Conservation (phyloP, 2,329 filamentous ascomycete genomes). For the Aspergillus versicolor region DNA sequence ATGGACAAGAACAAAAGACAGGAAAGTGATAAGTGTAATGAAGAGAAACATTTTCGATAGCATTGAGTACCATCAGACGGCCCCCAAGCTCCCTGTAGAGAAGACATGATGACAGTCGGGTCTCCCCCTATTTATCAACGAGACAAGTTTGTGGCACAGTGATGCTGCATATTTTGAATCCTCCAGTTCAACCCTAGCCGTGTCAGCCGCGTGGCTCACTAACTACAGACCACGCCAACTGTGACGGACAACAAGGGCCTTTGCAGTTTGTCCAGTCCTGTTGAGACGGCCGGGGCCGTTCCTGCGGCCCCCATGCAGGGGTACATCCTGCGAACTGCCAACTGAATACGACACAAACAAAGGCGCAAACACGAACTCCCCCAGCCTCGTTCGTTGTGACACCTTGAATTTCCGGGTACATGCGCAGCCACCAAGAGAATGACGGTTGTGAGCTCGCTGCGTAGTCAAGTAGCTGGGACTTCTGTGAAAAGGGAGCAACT, state of each 20-base stretch:
- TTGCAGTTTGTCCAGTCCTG: neutral
- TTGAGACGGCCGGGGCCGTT: neutral
- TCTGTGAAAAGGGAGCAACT: neutral
- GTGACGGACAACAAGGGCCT: neutral
- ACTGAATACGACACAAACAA: neutral
- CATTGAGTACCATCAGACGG: neutral
- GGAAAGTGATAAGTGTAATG: neutral
- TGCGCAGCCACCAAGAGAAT: neutral
- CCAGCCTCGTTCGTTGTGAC: neutral
- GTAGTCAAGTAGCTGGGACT: neutral
- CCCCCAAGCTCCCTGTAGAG: neutral
- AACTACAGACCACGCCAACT: neutral
- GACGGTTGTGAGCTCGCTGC: neutral
- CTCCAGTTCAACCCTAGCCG: neutral
- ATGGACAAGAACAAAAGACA: neutral
- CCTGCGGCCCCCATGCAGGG: neutral
- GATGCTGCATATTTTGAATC: neutral
- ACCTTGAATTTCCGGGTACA: neutral
- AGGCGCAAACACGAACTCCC: neutral
- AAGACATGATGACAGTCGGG: neutral
- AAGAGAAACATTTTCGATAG: neutral
- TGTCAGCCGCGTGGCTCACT: neutral
- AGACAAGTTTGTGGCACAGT: neutral
- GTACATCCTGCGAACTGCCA: neutral
- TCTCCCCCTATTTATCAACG: neutral